These are phyloP conservation scores for Papiliotrema laurentii DNA, from an alignment of 1,284 basidiomycete species.

Conservation along the genomic window DNA sequence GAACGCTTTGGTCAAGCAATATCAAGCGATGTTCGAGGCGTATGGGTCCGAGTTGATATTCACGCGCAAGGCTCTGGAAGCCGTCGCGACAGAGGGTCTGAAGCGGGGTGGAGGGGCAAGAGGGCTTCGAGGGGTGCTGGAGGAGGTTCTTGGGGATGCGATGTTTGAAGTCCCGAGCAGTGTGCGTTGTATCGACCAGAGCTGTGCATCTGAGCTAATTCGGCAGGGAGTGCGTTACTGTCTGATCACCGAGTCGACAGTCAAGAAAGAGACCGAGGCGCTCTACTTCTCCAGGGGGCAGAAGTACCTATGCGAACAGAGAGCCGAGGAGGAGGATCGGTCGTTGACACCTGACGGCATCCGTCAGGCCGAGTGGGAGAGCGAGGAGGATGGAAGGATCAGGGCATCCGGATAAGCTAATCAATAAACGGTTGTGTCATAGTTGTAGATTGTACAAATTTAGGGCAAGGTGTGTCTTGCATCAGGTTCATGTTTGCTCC, in stretches of 20 bases:
- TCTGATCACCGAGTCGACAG: constrained; percentile 58
- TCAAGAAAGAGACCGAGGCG: constrained; percentile 53
- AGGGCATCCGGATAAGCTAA: constrained; percentile 3
- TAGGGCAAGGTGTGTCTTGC: too few relatives aligned
- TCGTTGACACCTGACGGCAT: constrained; percentile 42
- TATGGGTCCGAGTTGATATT: constrained; percentile 46
- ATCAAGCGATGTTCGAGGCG: constrained; percentile 64
- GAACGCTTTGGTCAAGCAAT: constrained; percentile 85
- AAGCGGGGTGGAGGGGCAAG: constrained; percentile 83
- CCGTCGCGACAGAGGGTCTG: constrained; percentile 71
- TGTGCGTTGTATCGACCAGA: constrained; percentile 58
- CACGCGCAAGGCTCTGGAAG: constrained; percentile 49
- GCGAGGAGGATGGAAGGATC: constrained; percentile 52
- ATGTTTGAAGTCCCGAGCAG: constrained; percentile 77
- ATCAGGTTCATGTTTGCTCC: too few relatives aligned
- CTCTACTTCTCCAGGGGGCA: constrained; percentile 62
- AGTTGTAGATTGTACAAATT: too few relatives aligned
- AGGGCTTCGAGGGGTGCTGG: constrained; percentile 83
- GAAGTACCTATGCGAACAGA: constrained; percentile 54
- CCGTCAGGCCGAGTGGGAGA: constrained; percentile 56
- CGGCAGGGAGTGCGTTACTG: constrained; percentile 59
- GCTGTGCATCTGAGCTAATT: constrained; percentile 4
- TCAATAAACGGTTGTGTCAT: too few relatives aligned
- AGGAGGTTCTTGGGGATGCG: constrained; percentile 75
- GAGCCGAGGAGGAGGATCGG: constrained; percentile 56